Evolutionary conservation across 2,329 filamentous ascomycete species (phyloP), one percentile per base, ranked within the genome.

Genomic region (Aspergillus quadrilineatus): DNA sequence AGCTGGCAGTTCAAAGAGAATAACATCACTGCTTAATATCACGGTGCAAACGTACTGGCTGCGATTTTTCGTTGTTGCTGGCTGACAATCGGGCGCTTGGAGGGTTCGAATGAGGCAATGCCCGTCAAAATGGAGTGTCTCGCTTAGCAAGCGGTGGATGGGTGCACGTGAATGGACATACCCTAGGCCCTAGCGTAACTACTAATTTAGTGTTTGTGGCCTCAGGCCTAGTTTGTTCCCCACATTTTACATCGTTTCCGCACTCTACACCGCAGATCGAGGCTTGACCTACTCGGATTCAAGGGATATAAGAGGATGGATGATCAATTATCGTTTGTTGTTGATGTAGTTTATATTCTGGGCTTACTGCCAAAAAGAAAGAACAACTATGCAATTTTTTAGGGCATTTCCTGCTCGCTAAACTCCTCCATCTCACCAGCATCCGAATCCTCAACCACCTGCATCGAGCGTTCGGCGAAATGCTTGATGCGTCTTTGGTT

Each of bases 51-150:
- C 76, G 68, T 78, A 79, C 76, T 79, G 72, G 66, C 74, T 76
- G 75, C 75, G 74, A 72, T 72, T 74, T 71, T 69, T 74, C 72
- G 72, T 75, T 72, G 71, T 67, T 72, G 71, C 70, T 71, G 71
- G 70, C 72, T 69, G 69, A 71, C 71, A 68, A 69, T 73, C 71
- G 34, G 34, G 10, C 34, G 69, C 69, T 73, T 67, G 63, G 60
- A 63, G 58, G 67, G 69, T 70, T 69, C 66, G 70, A 67, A 66
- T 66, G 65, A 67, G 65, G 60, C 68, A 65, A 67, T 69, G 34
- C 22, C 22, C 22, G 67, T 64, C 67, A 72, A 72, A 72, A 70
- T 75, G 69, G 50, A 63, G 69, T 68, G 71, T 70, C 70, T 75
- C 73, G 73, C 74, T 77, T 76, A 77, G 73, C 67, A 68, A 67